Conservation (phyloP, 805 yeast species). For the Yarrowia yakushimensis region DNA sequence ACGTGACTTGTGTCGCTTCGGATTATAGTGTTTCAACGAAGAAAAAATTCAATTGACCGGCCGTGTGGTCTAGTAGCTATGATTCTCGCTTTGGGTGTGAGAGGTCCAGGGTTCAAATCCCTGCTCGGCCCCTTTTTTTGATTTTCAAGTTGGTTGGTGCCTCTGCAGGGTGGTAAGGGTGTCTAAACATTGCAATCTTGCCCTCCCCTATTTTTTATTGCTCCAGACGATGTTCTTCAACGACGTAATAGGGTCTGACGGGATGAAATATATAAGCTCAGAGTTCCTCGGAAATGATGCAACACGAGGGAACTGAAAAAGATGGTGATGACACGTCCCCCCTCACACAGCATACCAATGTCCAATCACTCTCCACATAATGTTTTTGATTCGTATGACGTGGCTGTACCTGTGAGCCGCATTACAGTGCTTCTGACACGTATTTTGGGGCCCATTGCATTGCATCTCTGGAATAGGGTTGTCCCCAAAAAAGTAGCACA, state of each 20-base stretch:
- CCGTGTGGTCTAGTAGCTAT: constrained; percentile 36
- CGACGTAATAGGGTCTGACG: no score
- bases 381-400: neutral
- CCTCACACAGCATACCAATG: no score
- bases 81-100: constrained; percentile 36
- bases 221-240: no score
- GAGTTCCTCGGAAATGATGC: neutral
- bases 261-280: neutral
- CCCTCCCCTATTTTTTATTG: no score
- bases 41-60: constrained; percentile 12
- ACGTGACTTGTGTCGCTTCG: neutral
- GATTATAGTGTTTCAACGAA: neutral
- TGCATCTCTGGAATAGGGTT: neutral
- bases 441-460: neutral
- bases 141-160: no score
- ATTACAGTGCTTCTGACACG: neutral
- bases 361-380: no score
- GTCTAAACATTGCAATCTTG: no score
- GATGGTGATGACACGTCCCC: no score
- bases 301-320: constrained; percentile 1
- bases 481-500: constrained; percentile 1
- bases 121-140: constrained; percentile 35
- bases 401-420: neutral
- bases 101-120: constrained; percentile 37
- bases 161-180: no score